phyloP scores from a whole-genome alignment of 179 eudicot genomes.

The Beta macrorhiza region DNA sequence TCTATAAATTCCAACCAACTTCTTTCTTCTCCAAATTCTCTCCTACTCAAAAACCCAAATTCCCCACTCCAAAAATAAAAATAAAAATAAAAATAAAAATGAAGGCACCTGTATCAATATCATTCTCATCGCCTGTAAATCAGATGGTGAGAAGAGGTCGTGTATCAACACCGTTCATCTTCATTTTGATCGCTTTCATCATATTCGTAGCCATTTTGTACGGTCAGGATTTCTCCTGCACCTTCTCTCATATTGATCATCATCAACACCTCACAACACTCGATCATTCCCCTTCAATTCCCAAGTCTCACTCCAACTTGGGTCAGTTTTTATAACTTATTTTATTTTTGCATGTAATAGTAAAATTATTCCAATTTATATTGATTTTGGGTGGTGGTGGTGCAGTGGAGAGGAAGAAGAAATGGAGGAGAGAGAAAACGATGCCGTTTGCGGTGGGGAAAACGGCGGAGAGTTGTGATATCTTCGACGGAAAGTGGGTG shows the following conservation, averaged over 20 bases:
- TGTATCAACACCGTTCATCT: constrained; percentile 52
- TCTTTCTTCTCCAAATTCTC: background rate
- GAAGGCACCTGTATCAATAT: constrained; percentile 21
- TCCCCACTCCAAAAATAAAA: background rate
- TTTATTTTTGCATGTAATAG: background rate
- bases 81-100: constrained; percentile 2
- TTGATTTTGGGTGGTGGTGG: background rate
- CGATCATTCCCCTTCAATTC: background rate
- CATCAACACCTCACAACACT: constrained; percentile 17
- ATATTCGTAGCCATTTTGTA: constrained; percentile 65
- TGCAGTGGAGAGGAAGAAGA: constrained; percentile 31
- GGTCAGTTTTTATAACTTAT: constrained; percentile 15
- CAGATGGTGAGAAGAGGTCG: constrained; percentile 47
- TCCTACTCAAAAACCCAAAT: background rate
- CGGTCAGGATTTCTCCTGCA: constrained; percentile 66
- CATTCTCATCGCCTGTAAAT: constrained; percentile 24
- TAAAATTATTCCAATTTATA: no score
- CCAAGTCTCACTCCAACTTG: constrained; percentile 23
- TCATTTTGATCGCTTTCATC: constrained; percentile 66
- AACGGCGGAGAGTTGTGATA: constrained; percentile 51
- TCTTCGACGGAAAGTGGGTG: constrained; percentile 79
- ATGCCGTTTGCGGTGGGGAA: constrained; percentile 57
- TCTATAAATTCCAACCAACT: constrained; percentile 10
- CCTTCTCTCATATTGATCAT: constrained; percentile 34
- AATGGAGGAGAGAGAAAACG: constrained; percentile 36